Conservation (phyloP, 768 basidiomycete genomes). For the Boletus subcaerulescens region DNA sequence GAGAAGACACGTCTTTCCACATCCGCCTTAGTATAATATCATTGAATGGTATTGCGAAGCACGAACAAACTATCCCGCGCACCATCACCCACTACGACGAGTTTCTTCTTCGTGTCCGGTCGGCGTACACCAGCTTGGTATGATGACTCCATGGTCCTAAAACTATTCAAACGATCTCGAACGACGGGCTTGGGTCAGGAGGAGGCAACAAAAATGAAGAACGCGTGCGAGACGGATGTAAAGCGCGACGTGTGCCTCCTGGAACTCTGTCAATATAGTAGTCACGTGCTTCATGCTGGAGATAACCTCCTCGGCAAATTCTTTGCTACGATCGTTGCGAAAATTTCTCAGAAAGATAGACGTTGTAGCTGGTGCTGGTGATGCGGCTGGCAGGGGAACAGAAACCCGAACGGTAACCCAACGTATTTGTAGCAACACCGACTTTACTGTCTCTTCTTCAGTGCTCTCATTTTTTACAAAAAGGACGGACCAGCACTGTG, state of each 20-base stretch:
- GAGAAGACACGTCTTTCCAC: conserved; percentile 92
- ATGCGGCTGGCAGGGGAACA: background rate
- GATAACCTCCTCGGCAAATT: too few species aligned
- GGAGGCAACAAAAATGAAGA: background rate
- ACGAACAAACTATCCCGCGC: conserved; percentile 36
- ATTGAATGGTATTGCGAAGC: conserved; percentile 25
- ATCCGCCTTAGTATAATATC: conserved; percentile 55
- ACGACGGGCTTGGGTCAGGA: background rate
- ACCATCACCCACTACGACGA: conserved; percentile 89
- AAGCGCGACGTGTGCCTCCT: too few species aligned
- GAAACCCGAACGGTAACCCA: background rate
- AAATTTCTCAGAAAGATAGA: too few species aligned
- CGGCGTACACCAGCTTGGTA: conserved; percentile 38
- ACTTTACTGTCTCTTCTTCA: too few species aligned
- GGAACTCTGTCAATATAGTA: too few species aligned
- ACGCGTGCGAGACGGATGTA: background rate
- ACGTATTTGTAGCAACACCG: background rate
- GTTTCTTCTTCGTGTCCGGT: conserved; percentile 82
- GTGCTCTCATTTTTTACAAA: too few species aligned
- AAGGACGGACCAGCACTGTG: background rate
- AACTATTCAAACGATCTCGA: background rate
- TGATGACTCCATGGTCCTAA: conserved; percentile 25
- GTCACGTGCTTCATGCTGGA: too few species aligned
- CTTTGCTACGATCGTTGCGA: too few species aligned
- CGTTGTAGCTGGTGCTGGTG: too few species aligned